A percentile compares a stretch with the other conserved stretches of the same genome.
Evolutionary conservation across 441 rosid genomes (phyloP).

Genomic region (Arabidopsis lyrata): DNA sequence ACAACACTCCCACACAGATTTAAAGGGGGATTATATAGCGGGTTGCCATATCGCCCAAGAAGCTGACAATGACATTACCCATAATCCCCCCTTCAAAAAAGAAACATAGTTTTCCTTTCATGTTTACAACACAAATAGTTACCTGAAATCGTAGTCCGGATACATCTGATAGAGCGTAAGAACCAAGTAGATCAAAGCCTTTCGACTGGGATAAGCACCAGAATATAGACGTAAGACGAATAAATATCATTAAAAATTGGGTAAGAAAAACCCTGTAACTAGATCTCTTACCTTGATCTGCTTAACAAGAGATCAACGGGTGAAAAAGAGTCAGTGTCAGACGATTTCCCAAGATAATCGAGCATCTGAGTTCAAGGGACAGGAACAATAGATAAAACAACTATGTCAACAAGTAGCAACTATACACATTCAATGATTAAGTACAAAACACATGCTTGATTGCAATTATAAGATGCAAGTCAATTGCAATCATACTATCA

Average conservation of each 20-base stretch:
- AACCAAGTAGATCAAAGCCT: conserved; percentile 92
- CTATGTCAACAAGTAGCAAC: conserved; percentile 4
- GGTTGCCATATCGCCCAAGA: conserved; percentile 94
- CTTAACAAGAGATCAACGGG: conserved; percentile 80
- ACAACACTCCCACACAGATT: conserved; percentile 91
- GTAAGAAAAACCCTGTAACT: conserved; percentile 18
- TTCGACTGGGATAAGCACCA: conserved; percentile 72
- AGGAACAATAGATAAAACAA: neutral
- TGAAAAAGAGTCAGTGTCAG: conserved; percentile 79
- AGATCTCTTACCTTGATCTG: conserved; percentile 78
- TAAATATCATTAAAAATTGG: neutral
- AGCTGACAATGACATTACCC: conserved; percentile 99
- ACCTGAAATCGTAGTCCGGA: conserved; percentile 99
- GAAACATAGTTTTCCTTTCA: conserved; percentile 4
- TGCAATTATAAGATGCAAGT: conserved; percentile 17
- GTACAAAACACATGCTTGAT: conserved; percentile 10
- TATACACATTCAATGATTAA: conserved; percentile 14
- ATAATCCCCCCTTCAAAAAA: conserved; percentile 57
- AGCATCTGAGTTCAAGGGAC: conserved; percentile 66
- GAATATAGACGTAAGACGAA: conserved; percentile 42
- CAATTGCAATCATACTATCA: neutral
- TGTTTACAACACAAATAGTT: conserved; percentile 44
- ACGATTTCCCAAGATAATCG: conserved; percentile 87
- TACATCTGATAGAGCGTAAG: conserved; percentile 90
- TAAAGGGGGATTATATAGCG: conserved; percentile 67